phyloP scores from a whole-genome alignment of 495 filamentous ascomycete species.

The Lasiosphaeria ovina region DNA sequence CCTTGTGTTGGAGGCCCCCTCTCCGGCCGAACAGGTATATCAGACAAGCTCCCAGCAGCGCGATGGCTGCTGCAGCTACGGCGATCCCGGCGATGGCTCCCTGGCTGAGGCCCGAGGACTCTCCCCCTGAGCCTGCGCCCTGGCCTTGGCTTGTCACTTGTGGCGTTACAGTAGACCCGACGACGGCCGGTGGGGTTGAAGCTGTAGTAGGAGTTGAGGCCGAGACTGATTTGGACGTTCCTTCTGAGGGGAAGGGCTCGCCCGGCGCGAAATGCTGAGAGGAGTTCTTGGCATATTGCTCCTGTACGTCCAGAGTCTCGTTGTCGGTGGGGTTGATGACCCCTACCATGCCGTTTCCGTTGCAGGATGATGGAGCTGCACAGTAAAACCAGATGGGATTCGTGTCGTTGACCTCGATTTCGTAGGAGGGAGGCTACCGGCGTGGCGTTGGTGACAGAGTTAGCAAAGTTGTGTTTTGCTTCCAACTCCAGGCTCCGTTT shows the following conservation, averaged over 20 bases:
- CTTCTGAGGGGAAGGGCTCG: slow-evolving; percentile 36
- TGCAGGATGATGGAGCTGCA: slow-evolving; percentile 44
- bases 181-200: slow-evolving; percentile 13
- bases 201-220: slow-evolving; percentile 1
- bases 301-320: slow-evolving; percentile 31
- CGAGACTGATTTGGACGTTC: not conserved
- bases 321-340: slow-evolving; percentile 47
- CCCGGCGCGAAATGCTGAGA: slow-evolving; percentile 39
- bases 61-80: slow-evolving; percentile 41
- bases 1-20: slow-evolving; percentile 34
- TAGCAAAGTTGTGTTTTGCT: too few relatives aligned
- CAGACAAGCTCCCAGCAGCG: slow-evolving; percentile 36
- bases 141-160: slow-evolving; percentile 1
- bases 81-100: slow-evolving; percentile 51
- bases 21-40: slow-evolving; percentile 44
- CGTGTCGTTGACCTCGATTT: slow-evolving; percentile 54
- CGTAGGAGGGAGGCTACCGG: slow-evolving; percentile 51
- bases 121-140: not conserved
- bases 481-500: too few relatives aligned
- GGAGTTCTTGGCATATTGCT: slow-evolving; percentile 26
- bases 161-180: slow-evolving; percentile 6
- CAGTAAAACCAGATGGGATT: slow-evolving; percentile 63
- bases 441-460: too few relatives aligned
- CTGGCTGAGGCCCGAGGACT: slow-evolving; percentile 17
- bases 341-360: slow-evolving; percentile 45